phyloP scores from a whole-genome alignment of 2,329 filamentous ascomycete genomes.

The Monilinia laxa region DNA sequence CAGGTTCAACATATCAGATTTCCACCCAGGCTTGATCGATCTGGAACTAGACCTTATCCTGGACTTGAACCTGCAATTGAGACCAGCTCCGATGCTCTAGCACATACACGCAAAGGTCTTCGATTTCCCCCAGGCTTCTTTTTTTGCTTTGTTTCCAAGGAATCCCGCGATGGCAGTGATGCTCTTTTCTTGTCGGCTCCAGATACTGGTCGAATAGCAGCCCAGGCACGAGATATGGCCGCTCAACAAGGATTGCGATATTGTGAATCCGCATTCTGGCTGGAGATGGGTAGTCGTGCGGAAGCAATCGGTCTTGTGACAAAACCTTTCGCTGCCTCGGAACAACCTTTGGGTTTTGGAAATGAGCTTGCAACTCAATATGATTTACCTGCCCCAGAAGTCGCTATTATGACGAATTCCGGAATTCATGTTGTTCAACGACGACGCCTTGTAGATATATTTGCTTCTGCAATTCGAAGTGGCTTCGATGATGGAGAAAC shows the following conservation, averaged over 20 bases:
- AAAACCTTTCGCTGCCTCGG: slow-evolving; percentile 66
- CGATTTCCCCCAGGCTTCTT: slow-evolving; percentile 88
- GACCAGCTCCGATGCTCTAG: slow-evolving; percentile 49
- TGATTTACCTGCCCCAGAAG: slow-evolving; percentile 75
- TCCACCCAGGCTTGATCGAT: slow-evolving; percentile 57
- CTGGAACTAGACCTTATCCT: slow-evolving; percentile 34
- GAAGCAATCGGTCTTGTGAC: slow-evolving; percentile 79
- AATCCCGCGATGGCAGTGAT: slow-evolving; percentile 60
- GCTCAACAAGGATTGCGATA: slow-evolving; percentile 47
- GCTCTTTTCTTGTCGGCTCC: slow-evolving; percentile 81
- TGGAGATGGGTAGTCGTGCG: slow-evolving; percentile 70
- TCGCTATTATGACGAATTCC: slow-evolving; percentile 87
- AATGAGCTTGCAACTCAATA: slow-evolving; percentile 98
- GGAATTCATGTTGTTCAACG: slow-evolving; percentile 85
- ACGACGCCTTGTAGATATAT: slow-evolving; percentile 84
- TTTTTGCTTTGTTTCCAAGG: slow-evolving; percentile 73
- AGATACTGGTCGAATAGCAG: slow-evolving; percentile 81
- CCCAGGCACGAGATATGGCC: slow-evolving; percentile 45
- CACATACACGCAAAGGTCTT: slow-evolving; percentile 52
- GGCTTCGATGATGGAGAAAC: slow-evolving; percentile 77
- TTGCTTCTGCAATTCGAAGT: slow-evolving; percentile 75
- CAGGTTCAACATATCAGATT: slow-evolving; percentile 97
- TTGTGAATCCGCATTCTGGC: slow-evolving; percentile 77
- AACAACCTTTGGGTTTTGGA: slow-evolving; percentile 75
- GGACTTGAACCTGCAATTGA: slow-evolving; percentile 34